Base-by-base conservation (phyloP, 208 protist genomes). In the Crithidia thermophila region DNA sequence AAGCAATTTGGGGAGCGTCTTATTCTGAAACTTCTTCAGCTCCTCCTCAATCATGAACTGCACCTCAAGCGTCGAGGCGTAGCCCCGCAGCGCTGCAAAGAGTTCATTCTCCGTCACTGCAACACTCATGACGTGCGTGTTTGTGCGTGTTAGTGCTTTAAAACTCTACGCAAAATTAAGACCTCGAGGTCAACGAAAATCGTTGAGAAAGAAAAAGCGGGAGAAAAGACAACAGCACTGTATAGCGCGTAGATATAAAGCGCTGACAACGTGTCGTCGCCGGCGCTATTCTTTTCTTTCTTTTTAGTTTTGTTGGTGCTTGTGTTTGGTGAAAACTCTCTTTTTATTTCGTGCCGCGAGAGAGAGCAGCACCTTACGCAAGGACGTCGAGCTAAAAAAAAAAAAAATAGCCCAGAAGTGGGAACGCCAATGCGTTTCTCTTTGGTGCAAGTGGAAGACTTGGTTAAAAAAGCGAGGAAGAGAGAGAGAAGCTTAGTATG, bases 1-100 rank as follows among this genome's bases (percentile, higher is more conserved):
- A 23, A 81, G 33, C 25, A 74, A 23, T 10, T 25, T 36, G 28
- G 49, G 52, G 33, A 81, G 64, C 16, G 57, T 50, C 60, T 76
- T 79, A 65, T 75, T 20, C 36, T 67, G 57, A 36, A 76, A 77
- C 53, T 62, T 73, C 47, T 76, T 65, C 30, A 85, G 21, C 30
- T 75, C 56, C 52, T 82, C 60, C 56, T 91, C 85, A 47, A 87
- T 87, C 74, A 91, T 83, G 28, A 68, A 72, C 72, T 87, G 74
- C 36, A 87, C 85, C 59, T 91, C 85, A 7, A 82, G 62, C 18
- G 66, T 77, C 25, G 85, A 84, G 43, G 81, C 45, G 57, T 80
- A 87, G 46, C 73, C 69, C 21, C 71, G 59, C 37, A 87, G 58
- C 10, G 72, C 37, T 18, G 47, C 34, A 64, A 79, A 82, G n/a